phyloP scores from a whole-genome alignment of 2,329 filamentous ascomycete genomes.

The Fusarium sp. region DNA sequence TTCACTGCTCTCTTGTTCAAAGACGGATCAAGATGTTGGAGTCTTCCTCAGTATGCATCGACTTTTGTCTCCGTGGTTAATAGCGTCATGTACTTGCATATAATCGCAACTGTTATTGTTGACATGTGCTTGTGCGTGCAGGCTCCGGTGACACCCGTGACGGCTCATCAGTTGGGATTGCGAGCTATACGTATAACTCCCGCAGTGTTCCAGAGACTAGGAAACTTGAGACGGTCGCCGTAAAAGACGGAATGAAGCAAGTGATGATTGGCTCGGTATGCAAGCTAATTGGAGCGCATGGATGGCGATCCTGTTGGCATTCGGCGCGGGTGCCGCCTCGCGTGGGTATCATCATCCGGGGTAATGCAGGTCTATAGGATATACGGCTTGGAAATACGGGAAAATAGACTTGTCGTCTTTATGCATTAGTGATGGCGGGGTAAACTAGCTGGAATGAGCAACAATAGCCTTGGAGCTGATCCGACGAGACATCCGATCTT shows the following conservation, averaged over 20 bases:
- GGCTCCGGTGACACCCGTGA: neutral
- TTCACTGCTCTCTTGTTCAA: neutral
- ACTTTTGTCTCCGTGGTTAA: neutral
- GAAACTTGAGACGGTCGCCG: too few species aligned
- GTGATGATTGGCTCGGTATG: too few species aligned
- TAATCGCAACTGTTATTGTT: neutral
- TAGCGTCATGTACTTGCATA: neutral
- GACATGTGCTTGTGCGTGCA: neutral
- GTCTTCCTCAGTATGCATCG: neutral
- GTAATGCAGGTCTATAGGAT: neutral
- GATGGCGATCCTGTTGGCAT: neutral
- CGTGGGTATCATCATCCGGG: neutral
- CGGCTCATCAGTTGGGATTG: neutral
- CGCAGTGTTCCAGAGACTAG: neutral
- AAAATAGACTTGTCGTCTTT: neutral
- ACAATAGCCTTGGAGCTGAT: neutral
- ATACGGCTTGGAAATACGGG: neutral
- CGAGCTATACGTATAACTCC: neutral
- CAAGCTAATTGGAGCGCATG: neutral
- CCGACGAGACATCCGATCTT: neutral
- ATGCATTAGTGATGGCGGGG: neutral
- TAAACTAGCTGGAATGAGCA: neutral
- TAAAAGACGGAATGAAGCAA: neutral
- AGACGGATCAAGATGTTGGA: neutral
- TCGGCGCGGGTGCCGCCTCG: neutral